These are phyloP conservation scores for Plenodomus tracheiphilus DNA, from an alignment of 2,329 filamentous ascomycete genomes.

Conservation along the genomic window DNA sequence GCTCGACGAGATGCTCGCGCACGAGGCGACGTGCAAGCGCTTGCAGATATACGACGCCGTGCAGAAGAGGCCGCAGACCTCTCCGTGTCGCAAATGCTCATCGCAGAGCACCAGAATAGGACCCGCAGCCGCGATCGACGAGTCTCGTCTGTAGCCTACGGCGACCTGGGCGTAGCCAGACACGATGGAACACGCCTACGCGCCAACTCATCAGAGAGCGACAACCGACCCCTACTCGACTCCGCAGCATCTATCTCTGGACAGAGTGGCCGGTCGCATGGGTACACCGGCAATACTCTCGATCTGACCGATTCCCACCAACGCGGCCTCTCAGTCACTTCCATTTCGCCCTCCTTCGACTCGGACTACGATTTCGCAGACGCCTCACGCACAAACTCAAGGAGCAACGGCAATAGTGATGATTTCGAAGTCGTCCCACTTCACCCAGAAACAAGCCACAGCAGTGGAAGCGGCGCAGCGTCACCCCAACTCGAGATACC, in stretches of 20 bases:
- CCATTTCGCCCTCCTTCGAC: conserved; percentile 42
- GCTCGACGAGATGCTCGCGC: conserved; percentile 72
- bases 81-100: conserved; percentile 50
- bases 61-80: conserved; percentile 48
- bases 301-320: conserved; percentile 41
- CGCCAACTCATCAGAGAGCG: conserved; percentile 73
- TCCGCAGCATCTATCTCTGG: conserved; percentile 67
- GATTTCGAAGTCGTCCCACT: conserved; percentile 51
- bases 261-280: conserved; percentile 27
- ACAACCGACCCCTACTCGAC: conserved; percentile 70
- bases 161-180: conserved; percentile 72
- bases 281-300: conserved; percentile 31
- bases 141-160: conserved; percentile 76
- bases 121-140: conserved; percentile 65
- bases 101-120: conserved; percentile 59
- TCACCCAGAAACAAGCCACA: conserved; percentile 41
- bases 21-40: conserved; percentile 68
- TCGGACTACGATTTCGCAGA: conserved; percentile 41
- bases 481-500: conserved; percentile 33
- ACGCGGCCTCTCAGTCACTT: conserved; percentile 49
- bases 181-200: conserved; percentile 77
- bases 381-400: conserved; percentile 21
- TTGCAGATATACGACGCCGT: conserved; percentile 63
- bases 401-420: conserved; percentile 26
- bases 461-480: conserved; percentile 25